Evolutionary conservation across 2,329 filamentous ascomycete species (phyloP), one percentile per base, ranked within the genome.

Genomic region (Scopulariopsis brevicaulis): DNA sequence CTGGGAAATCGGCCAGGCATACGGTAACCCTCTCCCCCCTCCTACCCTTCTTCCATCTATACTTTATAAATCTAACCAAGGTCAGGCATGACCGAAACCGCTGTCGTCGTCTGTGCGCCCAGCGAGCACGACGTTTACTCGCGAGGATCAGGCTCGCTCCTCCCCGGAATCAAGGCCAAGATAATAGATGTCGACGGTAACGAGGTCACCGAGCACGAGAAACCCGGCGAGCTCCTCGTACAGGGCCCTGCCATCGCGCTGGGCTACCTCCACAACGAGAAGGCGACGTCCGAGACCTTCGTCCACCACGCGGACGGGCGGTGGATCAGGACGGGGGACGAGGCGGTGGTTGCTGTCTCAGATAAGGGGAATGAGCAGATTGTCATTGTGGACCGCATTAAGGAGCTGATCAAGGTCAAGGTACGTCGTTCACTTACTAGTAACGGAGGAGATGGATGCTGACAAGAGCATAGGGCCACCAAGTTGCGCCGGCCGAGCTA

Each of bases 401-500:
- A 76, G 64, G 76, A 78, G 65, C 63, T 78, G 58, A 78, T 78
- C 66, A 78, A 78, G 64, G 71, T 74, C 37, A 72, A 90, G 69
- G 73, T 74, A 62, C 54, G 65, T 55, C 8, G 5, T 24, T 12
- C 14, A 7, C 11, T 4, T 24, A 20, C 22, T 11, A 12, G 2
- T 24, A 15, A 6, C 12, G 12, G 37, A 8, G 15, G 46, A 22
- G 20, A 22, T n/a, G n/a, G n/a, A 12, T 24, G 8, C 4, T 2
- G 20, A 50, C 22, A 24, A 20, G 25, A 46, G 15, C n/a, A 4
- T 57, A 74, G 84, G 90, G 89, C 59, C 76, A 86, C 60, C 89
- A 94, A 83, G 89, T 94, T 24, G 87, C 89, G 0, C 89, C 89
- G 0, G 89, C 89, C 1, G 89, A 94, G 68, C 81, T 95, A 1